Base-by-base conservation (phyloP, 441 rosid genomes). In the Eutrema salsugineum region DNA sequence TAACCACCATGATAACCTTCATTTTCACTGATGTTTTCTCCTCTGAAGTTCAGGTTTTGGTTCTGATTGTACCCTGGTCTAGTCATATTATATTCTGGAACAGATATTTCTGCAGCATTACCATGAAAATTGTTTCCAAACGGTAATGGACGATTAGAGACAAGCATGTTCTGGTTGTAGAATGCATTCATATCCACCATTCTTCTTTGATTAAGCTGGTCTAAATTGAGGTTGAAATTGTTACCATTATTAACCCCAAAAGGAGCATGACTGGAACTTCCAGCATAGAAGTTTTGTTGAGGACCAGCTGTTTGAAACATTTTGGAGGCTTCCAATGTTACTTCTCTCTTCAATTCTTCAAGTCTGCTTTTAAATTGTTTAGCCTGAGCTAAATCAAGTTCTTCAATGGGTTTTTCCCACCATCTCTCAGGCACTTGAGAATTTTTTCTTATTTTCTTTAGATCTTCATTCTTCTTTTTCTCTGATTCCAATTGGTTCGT, bases 371-470 rank as follows among this genome's bases (percentile, higher is more conserved):
- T 83, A 33, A 87, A 66, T 56, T 58, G 76, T 27, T 56, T 42
- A 6, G 83, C 79, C 56, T 87, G 85, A 2, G 42, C 5, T 28
- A 71, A 16, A 11, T 30, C 77, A 19, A 88, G 77, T 42, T 75
- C 80, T 11, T 84, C 84, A 8, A 83, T 6, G 0, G 86, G 83
- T 6, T 70, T 38, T 70, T 82, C 83, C 89, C 88, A 84, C 93
- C 87, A 86, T 27, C 61, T 16, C 36, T 66, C 72, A 4, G 16
- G 49, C 22, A 28, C 62, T 66, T 38, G 61, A 12, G 76, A 56
- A 1, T 40, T 64, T 55, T 70, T 73, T 62, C 79, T 80, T 35
- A 68, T 53, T 24, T 81, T 71, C 47, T 58, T 75, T 0, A 87
- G 67, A 38, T 75, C 80, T 28, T 84, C 86, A 0, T 76, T 67